Base-by-base conservation (phyloP, 1,284 basidiomycete species). In the Flammula alnicola region DNA sequence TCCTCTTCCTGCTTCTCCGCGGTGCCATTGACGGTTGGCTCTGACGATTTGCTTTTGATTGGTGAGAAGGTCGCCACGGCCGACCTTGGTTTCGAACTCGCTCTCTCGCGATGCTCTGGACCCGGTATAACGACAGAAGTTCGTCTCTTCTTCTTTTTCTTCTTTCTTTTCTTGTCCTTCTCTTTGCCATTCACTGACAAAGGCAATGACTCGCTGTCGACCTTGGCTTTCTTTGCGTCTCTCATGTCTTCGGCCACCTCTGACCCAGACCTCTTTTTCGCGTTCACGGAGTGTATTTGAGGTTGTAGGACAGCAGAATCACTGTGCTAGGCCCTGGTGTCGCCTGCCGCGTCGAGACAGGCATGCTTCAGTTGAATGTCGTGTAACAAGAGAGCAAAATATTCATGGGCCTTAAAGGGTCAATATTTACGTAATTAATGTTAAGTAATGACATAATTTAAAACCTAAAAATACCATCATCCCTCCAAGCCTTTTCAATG, bases 71-170 rank as follows among this genome's bases (percentile, higher is more conserved):
- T 51, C 26, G 49, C 44, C 57, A 44, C 50, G 11, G 46, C 48
- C 20, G 60, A 59, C 40, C 47, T 54, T 23, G 62, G 55, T 48
- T 43, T 57, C 4, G 58, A 52, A 25, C 35, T 17, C 16, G 41
- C 41, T 12, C 38, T 48, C 37, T 49, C 42, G 22, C 51, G 54
- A 5, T 30, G 23, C 11, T 49, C 48, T 5, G 49, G 14, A 36
- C 57, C 49, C 14, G 47, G 20, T 10, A 51, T 44, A 17, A 75
- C 71, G 26, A 75, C 58, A 3, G 77, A 67, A 0, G 55, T 54
- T 56, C 74, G 76, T 61, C 65, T 71, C 52, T 63, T 77, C 56
- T 57, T 75, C 63, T 53, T 75, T 54, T 54, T 74, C 48, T 68
- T 65, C 49, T 56, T 64, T 49, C 58, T 68, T 49, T 58, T 64